phyloP scores from a whole-genome alignment of 495 filamentous ascomycete species.

The Penicillium cataractarum region DNA sequence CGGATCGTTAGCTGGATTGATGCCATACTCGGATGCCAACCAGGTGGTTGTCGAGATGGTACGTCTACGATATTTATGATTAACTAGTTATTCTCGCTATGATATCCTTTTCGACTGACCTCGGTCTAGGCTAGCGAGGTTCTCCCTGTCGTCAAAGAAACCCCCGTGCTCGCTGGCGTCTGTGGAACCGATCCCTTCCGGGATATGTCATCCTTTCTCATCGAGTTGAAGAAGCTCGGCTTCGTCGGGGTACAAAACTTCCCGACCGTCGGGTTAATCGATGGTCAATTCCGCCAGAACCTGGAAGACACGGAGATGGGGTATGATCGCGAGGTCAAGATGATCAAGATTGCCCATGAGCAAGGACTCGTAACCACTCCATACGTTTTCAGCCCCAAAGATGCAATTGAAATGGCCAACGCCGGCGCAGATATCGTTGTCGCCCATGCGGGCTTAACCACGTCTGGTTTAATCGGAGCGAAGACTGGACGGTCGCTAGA shows the following conservation, averaged over 20 bases:
- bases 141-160: conserved; percentile 60
- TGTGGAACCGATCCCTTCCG: conserved; percentile 70
- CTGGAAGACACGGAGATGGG: conserved; percentile 75
- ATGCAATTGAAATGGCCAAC: conserved; percentile 60
- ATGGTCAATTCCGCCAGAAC: conserved; percentile 65
- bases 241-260: conserved; percentile 75
- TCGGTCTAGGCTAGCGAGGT: conserved; percentile 54
- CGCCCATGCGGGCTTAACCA: conserved; percentile 70
- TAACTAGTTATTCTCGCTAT: too few species aligned
- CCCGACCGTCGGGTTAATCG: conserved; percentile 71
- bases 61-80: too few species aligned
- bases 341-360: conserved; percentile 58
- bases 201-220: conserved; percentile 58
- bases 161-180: conserved; percentile 67
- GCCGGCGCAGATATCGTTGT: conserved; percentile 71
- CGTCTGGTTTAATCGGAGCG: conserved; percentile 65
- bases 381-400: conserved; percentile 66
- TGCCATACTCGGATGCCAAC: conserved; percentile 76
- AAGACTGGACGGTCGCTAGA: conserved; percentile 62
- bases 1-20: conserved; percentile 69
- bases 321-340: conserved; percentile 64
- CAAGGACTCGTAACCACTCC: conserved; percentile 67
- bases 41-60: conserved; percentile 71
- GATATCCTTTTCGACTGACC: background rate
- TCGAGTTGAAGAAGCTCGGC: conserved; percentile 58